Evolutionary conservation across 495 filamentous ascomycete species (phyloP).

Genomic region (Glutinoglossum americanum): DNA sequence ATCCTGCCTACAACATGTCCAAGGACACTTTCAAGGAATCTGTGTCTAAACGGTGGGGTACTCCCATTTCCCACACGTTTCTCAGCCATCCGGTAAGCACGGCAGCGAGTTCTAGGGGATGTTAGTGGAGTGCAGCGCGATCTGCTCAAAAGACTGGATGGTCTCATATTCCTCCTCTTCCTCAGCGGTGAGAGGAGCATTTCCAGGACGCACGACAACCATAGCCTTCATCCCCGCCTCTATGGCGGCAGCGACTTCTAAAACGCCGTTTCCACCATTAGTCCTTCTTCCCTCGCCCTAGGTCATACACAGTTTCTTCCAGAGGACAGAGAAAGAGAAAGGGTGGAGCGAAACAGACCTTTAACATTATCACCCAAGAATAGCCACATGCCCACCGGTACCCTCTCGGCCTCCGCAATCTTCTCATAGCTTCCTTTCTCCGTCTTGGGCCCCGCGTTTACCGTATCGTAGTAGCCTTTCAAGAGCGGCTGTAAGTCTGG

Average conservation of each 20-base stretch:
- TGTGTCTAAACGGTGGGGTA: too few relatives aligned
- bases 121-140: too few relatives aligned
- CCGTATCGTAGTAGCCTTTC: constrained; percentile 44
- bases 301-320: too few relatives aligned
- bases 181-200: constrained; percentile 29
- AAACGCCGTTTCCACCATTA: not conserved
- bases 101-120: too few relatives aligned
- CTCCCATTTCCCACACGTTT: too few relatives aligned
- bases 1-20: too few relatives aligned
- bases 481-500: constrained; percentile 34
- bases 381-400: constrained; percentile 25
- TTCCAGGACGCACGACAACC: constrained; percentile 41
- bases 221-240: constrained; percentile 37
- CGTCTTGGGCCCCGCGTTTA: constrained; percentile 48
- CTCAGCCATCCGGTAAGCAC: too few relatives aligned
- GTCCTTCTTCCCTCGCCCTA: too few relatives aligned
- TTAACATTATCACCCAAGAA: constrained; percentile 53
- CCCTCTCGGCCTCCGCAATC: constrained; percentile 22
- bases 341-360: not conserved
- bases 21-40: too few relatives aligned
- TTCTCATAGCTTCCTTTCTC: constrained; percentile 35
- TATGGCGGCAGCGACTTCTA: constrained; percentile 42
- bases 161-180: constrained; percentile 9
- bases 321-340: not conserved
- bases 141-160: constrained; percentile 7